phyloP scores from a whole-genome alignment of 805 yeast species.

The Kodamaea neixiangensis region DNA sequence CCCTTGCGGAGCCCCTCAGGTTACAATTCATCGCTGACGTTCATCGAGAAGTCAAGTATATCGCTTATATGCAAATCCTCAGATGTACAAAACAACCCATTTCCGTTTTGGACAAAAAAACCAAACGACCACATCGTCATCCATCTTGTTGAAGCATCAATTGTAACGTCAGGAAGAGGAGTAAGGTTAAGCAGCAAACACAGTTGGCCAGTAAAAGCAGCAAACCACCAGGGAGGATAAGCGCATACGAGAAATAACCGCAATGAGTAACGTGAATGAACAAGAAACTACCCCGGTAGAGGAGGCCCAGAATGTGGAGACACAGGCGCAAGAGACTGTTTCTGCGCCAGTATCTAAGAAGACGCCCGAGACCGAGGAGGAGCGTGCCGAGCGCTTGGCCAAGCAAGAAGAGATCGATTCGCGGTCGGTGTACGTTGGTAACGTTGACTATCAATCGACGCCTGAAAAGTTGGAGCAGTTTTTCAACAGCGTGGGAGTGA shows the following conservation, averaged over 20 bases:
- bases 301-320: background rate
- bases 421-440: conserved; percentile 56
- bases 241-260: background rate
- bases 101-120: background rate
- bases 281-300: background rate
- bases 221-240: background rate
- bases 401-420: conserved; percentile 50
- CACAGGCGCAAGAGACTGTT: background rate
- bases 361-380: conserved; percentile 31
- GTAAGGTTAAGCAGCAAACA: background rate
- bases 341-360: background rate
- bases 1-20: background rate
- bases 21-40: background rate
- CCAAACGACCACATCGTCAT: background rate
- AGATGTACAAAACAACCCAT: background rate
- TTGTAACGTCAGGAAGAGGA: background rate
- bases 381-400: conserved; percentile 32
- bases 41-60: background rate
- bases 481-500: conserved; percentile 46
- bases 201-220: background rate
- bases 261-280: conserved; percentile 2
- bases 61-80: background rate
- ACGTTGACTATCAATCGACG: conserved; percentile 49
- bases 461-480: conserved; percentile 53
- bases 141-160: background rate